These are phyloP conservation scores for Termitomyces sp. DNA, from an alignment of 1,284 basidiomycete genomes.

Conservation along the genomic window DNA sequence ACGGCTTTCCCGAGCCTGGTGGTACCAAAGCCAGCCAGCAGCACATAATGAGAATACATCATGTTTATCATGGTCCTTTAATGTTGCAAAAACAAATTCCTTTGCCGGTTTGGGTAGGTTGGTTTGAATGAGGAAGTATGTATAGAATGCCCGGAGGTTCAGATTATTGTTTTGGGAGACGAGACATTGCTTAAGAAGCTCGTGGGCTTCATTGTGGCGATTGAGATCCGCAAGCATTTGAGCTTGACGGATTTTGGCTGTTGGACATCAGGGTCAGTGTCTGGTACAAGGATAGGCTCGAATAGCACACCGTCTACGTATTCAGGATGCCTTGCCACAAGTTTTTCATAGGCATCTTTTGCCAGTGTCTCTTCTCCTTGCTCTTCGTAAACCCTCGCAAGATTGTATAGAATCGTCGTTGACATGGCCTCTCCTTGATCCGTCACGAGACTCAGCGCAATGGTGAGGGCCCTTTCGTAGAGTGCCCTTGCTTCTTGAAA, in stretches of 20 bases:
- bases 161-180: constrained; percentile 65
- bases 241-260: constrained; percentile 88
- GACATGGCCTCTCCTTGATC: constrained; percentile 64
- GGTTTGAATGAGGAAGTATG: constrained; percentile 80
- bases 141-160: constrained; percentile 83
- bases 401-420: constrained; percentile 83
- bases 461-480: constrained; percentile 68
- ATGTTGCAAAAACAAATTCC: constrained; percentile 80
- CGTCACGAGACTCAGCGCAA: constrained; percentile 42
- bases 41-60: constrained; percentile 91
- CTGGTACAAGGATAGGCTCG: background rate
- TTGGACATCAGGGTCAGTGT: constrained; percentile 7
- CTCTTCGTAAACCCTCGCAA: constrained; percentile 85
- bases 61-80: constrained; percentile 78
- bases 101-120: constrained; percentile 69
- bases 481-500: constrained; percentile 49
- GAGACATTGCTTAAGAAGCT: constrained; percentile 82
- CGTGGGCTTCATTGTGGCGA: constrained; percentile 76
- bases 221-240: constrained; percentile 68
- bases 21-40: constrained; percentile 79
- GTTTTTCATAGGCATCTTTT: constrained; percentile 79
- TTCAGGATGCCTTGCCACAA: constrained; percentile 83
- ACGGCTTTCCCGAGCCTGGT: constrained; percentile 76
- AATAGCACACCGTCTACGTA: constrained; percentile 80
- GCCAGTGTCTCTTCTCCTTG: constrained; percentile 68